A percentile compares a stretch with the other conserved stretches of the same genome.
These are phyloP conservation scores for Candida krabiensis DNA, from an alignment of 805 yeast genomes.

Conservation along the genomic window DNA sequence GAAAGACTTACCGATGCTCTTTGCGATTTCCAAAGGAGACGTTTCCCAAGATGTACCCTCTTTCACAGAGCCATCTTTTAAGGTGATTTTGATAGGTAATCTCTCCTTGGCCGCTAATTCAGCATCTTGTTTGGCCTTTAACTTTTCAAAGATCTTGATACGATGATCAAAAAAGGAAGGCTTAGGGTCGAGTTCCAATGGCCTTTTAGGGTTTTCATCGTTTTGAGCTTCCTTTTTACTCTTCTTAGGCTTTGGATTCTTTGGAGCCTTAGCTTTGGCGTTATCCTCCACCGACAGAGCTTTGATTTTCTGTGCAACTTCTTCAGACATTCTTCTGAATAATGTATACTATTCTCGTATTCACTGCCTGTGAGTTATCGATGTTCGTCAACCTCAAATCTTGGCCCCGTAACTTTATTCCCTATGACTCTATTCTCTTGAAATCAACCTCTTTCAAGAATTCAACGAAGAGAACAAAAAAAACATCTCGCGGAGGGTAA, in stretches of 20 bases:
- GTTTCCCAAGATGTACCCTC: constrained; percentile 88
- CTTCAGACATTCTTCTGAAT: constrained; percentile 33
- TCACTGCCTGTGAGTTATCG: no score
- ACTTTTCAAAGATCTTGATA: constrained; percentile 71
- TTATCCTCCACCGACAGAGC: constrained; percentile 19
- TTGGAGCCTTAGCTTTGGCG: constrained; percentile 16
- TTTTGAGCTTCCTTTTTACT: constrained; percentile 39
- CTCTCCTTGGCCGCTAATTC: constrained; percentile 61
- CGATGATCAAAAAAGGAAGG: constrained; percentile 86
- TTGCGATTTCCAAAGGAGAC: constrained; percentile 83
- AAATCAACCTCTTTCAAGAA: no score
- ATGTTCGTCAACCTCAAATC: no score
- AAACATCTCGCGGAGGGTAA: no score
- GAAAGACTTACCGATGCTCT: constrained; percentile 80
- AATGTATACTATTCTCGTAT: not conserved
- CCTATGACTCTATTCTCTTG: no score
- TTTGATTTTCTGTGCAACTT: constrained; percentile 49
- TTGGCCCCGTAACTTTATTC: no score
- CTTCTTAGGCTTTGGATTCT: constrained; percentile 20
- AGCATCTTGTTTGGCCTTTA: constrained; percentile 76
- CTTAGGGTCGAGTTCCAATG: constrained; percentile 62
- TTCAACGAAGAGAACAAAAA: no score
- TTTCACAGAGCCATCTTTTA: constrained; percentile 82
- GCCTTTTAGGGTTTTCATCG: constrained; percentile 38
- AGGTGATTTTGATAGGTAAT: constrained; percentile 67